These are phyloP conservation scores for Cantharellus cinnabarinus DNA, from an alignment of 768 basidiomycete genomes.

Conservation along the genomic window DNA sequence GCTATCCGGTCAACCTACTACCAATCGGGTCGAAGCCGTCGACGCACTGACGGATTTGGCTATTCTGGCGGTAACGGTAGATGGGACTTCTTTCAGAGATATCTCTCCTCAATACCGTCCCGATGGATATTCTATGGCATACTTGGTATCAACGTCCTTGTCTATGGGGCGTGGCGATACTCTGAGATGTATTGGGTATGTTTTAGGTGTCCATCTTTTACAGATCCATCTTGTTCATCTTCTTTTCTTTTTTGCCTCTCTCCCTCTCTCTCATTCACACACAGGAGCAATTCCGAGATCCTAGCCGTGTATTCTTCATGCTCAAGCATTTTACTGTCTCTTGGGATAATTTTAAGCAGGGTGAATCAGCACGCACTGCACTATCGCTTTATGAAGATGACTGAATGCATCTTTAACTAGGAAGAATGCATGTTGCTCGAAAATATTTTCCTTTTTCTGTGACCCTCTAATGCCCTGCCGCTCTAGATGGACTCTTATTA, in stretches of 20 bases:
- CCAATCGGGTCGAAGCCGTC: no score
- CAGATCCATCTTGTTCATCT: neutral
- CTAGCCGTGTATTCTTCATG: neutral
- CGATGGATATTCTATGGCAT: neutral
- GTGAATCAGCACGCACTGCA: neutral
- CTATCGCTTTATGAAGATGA: constrained; percentile 2
- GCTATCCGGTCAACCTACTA: no score
- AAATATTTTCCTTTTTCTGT: neutral
- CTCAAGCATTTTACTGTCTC: neutral
- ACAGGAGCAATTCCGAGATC: neutral
- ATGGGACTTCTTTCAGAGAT: no score
- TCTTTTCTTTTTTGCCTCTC: neutral
- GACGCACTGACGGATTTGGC: no score
- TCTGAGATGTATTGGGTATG: neutral
- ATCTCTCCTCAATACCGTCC: no score
- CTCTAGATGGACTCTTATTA: constrained; percentile 6
- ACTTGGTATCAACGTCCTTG: neutral
- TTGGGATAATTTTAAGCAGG: neutral
- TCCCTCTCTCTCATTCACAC: neutral
- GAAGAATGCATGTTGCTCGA: neutral
- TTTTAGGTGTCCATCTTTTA: neutral
- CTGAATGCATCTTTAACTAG: constrained; percentile 4
- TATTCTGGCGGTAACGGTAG: no score
- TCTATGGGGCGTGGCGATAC: neutral
- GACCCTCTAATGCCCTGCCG: neutral